Evolutionary conservation across 2,329 filamentous ascomycete species (phyloP).

Genomic region (Cladorrhinum sp.): DNA sequence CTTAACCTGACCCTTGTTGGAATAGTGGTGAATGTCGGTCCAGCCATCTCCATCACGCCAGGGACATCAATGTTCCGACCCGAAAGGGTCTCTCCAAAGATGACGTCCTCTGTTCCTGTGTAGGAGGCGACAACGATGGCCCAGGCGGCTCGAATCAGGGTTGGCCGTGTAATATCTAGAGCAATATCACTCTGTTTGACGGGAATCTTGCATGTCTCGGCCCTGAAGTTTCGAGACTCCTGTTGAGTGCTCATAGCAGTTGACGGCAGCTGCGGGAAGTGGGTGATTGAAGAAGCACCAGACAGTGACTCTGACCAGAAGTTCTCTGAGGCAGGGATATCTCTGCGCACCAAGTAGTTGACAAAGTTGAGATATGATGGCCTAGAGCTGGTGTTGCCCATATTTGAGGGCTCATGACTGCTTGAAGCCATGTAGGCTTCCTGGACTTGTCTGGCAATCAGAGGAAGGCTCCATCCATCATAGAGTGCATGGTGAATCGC

Average conservation of each 20-base stretch:
- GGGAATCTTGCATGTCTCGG: constrained; percentile 15
- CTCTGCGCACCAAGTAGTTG: constrained; percentile 15
- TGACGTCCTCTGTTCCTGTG: constrained; percentile 37
- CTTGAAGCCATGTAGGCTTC: constrained; percentile 16
- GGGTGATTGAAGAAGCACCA: constrained; percentile 27
- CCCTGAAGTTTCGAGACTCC: constrained; percentile 14
- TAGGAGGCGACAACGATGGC: constrained; percentile 36
- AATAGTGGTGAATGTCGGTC: constrained; percentile 27
- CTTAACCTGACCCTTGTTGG: constrained; percentile 19
- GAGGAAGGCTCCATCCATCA: constrained; percentile 46
- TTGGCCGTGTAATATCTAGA: constrained; percentile 23
- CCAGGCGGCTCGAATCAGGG: constrained; percentile 39
- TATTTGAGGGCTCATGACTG: background rate
- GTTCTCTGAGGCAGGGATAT: constrained; percentile 33
- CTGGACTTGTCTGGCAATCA: constrained; percentile 21
- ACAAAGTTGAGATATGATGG: constrained; percentile 25
- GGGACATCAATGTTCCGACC: constrained; percentile 28
- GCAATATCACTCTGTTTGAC: constrained; percentile 14
- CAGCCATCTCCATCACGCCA: constrained; percentile 26
- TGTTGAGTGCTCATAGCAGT: background rate
- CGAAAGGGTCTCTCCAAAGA: constrained; percentile 35
- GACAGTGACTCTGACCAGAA: constrained; percentile 40
- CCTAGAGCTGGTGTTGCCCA: no score
- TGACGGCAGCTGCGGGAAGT: constrained; percentile 36
- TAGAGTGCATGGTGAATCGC: constrained; percentile 46